phyloP scores from a whole-genome alignment of 2,329 filamentous ascomycete genomes.

The Scorias spongiosa region DNA sequence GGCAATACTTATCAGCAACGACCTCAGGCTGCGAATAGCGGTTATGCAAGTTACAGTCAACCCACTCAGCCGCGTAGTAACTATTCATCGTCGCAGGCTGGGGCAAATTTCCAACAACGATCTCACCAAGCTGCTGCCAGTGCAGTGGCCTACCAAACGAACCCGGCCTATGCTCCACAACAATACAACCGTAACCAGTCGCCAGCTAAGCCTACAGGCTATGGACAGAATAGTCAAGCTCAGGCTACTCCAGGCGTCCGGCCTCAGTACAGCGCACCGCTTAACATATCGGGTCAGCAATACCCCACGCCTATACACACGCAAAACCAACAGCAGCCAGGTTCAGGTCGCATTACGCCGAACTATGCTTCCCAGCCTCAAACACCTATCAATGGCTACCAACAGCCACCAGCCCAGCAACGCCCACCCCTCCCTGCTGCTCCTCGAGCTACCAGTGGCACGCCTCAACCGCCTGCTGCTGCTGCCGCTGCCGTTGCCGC shows the following conservation, averaged over 20 bases:
- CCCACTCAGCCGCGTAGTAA: background rate
- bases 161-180: constrained; percentile 5
- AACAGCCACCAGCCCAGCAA: background rate
- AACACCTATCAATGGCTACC: constrained; percentile 16
- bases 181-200: constrained; percentile 14
- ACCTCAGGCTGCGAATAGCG: constrained; percentile 8
- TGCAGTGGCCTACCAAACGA: constrained; percentile 12
- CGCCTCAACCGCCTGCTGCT: constrained; percentile 1
- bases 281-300: constrained; percentile 1
- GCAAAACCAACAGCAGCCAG: constrained; percentile 10
- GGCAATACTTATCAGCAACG: constrained; percentile 8
- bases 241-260: background rate
- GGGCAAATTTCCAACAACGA: constrained; percentile 12
- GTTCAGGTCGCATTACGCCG: constrained; percentile 15
- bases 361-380: constrained; percentile 14
- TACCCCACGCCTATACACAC: constrained; percentile 5
- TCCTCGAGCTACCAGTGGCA: background rate
- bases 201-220: constrained; percentile 10
- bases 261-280: background rate
- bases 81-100: constrained; percentile 4
- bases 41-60: constrained; percentile 2
- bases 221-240: constrained; percentile 1
- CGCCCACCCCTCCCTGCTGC: background rate
- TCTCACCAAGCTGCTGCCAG: constrained; percentile 9
- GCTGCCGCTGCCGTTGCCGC: background rate